Conservation (phyloP, 768 basidiomycete genomes). For the Russula earlei region DNA sequence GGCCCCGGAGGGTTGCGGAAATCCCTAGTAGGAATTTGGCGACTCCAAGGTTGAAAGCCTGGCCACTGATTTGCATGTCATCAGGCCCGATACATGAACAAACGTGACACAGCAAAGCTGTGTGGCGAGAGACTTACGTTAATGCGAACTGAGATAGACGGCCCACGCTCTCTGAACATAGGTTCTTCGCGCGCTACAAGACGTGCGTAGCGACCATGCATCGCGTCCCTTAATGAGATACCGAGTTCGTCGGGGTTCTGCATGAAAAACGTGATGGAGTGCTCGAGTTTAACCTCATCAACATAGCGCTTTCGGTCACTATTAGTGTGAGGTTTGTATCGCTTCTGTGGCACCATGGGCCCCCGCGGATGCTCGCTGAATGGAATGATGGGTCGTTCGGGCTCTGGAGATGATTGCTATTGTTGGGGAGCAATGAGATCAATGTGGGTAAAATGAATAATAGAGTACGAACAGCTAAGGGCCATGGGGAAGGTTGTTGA, state of each 20-base stretch:
- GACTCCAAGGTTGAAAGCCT: conserved; percentile 67
- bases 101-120: conserved; percentile 6
- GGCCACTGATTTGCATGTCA: conserved; percentile 48
- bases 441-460: neutral
- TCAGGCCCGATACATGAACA: conserved; percentile 10
- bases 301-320: conserved; percentile 73
- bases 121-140: conserved; percentile 38
- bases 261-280: conserved; percentile 54
- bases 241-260: conserved; percentile 48
- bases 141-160: conserved; percentile 70
- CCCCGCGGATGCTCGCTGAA: conserved; percentile 24
- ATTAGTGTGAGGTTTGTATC: conserved; percentile 70
- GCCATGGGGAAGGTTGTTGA: neutral
- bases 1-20: conserved; percentile 71
- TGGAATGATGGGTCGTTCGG: conserved; percentile 13
- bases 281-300: conserved; percentile 53
- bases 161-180: conserved; percentile 65
- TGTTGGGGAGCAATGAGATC: neutral
- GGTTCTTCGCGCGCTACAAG: conserved; percentile 50
- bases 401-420: conserved; percentile 7
- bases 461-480: neutral
- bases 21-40: conserved; percentile 76
- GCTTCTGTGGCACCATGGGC: conserved; percentile 49
- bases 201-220: conserved; percentile 48
- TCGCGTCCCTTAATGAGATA: conserved; percentile 52